phyloP scores from a whole-genome alignment of 257 asterid genomes.

The Solanum chiquidenum region DNA sequence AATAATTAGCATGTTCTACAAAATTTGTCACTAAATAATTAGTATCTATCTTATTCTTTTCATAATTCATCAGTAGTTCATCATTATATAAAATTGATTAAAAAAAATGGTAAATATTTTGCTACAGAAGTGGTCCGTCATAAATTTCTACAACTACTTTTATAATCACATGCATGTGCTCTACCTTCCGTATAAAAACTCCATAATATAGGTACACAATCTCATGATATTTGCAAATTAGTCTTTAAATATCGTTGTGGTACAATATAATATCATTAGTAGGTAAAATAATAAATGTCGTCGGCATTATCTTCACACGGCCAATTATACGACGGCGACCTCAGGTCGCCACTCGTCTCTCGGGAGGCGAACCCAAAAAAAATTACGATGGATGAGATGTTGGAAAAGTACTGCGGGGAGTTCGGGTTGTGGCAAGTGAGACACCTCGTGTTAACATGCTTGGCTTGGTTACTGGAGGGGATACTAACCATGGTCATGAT shows the following conservation, averaged over 20 bases:
- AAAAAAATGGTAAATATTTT: neutral
- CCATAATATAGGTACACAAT: neutral
- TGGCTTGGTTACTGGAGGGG: constrained; percentile 81
- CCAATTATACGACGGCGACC: neutral
- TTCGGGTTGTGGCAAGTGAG: constrained; percentile 69
- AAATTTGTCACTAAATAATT: neutral
- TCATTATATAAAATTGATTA: neutral
- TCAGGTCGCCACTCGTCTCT: constrained; percentile 26
- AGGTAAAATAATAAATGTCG: neutral
- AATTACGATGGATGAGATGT: constrained; percentile 54
- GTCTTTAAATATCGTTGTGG: neutral
- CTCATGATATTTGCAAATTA: neutral
- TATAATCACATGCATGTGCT: neutral
- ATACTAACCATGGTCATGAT: constrained; percentile 83
- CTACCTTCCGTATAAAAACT: neutral
- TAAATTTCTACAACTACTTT: neutral
- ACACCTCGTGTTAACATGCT: constrained; percentile 56
- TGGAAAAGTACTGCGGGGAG: constrained; percentile 66
- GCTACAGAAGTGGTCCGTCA: neutral
- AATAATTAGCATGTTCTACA: neutral
- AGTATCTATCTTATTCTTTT: too few species aligned
- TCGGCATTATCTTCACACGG: neutral
- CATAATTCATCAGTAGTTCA: neutral
- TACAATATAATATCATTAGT: neutral
- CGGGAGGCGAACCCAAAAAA: constrained; percentile 11